Conservation (phyloP, 1,284 basidiomycete genomes). For the Paramarasmius palmivorus region DNA sequence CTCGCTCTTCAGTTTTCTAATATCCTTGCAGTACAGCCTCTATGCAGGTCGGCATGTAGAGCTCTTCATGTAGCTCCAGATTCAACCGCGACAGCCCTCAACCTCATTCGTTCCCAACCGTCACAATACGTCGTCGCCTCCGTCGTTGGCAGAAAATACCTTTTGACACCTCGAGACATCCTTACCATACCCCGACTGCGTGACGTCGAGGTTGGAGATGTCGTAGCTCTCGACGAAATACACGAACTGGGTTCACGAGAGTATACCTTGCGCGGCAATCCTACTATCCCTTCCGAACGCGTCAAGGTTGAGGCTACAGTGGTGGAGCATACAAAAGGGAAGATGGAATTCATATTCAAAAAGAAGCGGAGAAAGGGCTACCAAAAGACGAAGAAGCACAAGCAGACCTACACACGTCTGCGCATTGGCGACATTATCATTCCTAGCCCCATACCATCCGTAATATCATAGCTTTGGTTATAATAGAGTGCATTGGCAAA, state of each 20-base stretch:
- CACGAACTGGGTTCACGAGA: slow-evolving; percentile 95
- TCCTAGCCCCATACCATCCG: slow-evolving; percentile 20
- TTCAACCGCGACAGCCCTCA: slow-evolving; percentile 53
- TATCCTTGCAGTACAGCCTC: slow-evolving; percentile 7
- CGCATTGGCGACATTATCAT: slow-evolving; percentile 71
- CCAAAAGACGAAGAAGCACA: slow-evolving; percentile 71
- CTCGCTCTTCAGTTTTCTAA: not conserved
- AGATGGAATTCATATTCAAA: slow-evolving; percentile 89
- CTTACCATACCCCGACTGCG: slow-evolving; percentile 90
- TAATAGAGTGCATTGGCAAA: slow-evolving; percentile 17
- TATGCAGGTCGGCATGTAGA: slow-evolving; percentile 19
- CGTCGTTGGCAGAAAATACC: slow-evolving; percentile 86
- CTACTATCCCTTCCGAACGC: slow-evolving; percentile 55
- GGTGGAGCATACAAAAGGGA: slow-evolving; percentile 93
- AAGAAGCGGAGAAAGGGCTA: slow-evolving; percentile 99
- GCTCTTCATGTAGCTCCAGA: slow-evolving; percentile 33
- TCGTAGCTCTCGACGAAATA: slow-evolving; percentile 82
- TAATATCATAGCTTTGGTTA: slow-evolving; percentile 8
- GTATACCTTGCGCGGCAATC: slow-evolving; percentile 84
- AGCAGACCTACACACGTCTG: slow-evolving; percentile 91
- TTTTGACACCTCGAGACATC: slow-evolving; percentile 86
- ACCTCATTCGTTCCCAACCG: slow-evolving; percentile 76
- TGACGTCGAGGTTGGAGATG: slow-evolving; percentile 82
- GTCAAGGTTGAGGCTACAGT: slow-evolving; percentile 87
- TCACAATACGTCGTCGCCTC: slow-evolving; percentile 90